Percentiles rank a stretch among this genome's conserved stretches.
Conservation (phyloP, 208 protist genomes). For the Wallacemonas sp. region DNA sequence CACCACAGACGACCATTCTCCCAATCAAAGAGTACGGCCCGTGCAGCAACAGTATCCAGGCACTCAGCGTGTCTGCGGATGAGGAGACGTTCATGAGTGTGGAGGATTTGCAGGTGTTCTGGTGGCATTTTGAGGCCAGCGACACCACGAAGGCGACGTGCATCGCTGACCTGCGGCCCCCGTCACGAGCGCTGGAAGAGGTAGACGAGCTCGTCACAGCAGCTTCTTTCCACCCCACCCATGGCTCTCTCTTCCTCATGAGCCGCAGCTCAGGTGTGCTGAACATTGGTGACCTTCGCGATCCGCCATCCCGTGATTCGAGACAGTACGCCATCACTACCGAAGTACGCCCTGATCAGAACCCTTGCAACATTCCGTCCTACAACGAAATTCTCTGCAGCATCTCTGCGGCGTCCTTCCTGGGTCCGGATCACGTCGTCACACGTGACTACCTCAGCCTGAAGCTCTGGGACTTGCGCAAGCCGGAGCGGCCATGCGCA, state of each 20-base stretch:
- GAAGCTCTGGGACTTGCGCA: slow-evolving; percentile 86
- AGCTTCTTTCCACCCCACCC: slow-evolving; percentile 75
- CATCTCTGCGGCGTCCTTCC: slow-evolving; percentile 80
- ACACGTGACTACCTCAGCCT: slow-evolving; percentile 86
- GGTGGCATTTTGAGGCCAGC: slow-evolving; percentile 79
- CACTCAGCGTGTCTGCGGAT: slow-evolving; percentile 73
- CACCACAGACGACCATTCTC: slow-evolving; percentile 55
- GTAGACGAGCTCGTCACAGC: slow-evolving; percentile 82
- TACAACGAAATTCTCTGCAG: slow-evolving; percentile 88
- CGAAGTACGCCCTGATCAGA: slow-evolving; percentile 51
- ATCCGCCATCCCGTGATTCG: slow-evolving; percentile 59
- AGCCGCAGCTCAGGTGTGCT: slow-evolving; percentile 80
- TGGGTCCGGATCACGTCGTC: slow-evolving; percentile 77
- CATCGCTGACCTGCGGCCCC: slow-evolving; percentile 68
- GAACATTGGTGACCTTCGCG: slow-evolving; percentile 85
- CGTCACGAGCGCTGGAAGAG: slow-evolving; percentile 70
- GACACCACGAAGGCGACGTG: slow-evolving; percentile 71
- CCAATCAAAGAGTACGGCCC: slow-evolving; percentile 82
- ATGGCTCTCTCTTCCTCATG: slow-evolving; percentile 83
- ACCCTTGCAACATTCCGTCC: slow-evolving; percentile 44
- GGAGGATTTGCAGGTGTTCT: slow-evolving; percentile 89
- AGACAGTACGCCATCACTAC: slow-evolving; percentile 74
- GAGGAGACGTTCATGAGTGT: slow-evolving; percentile 83
- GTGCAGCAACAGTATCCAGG: slow-evolving; percentile 67
- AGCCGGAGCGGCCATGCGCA: slow-evolving; percentile 48